These are phyloP conservation scores for Globisporangium iwayamae DNA, from an alignment of 352 stramenopile genomes.

Conservation along the genomic window DNA sequence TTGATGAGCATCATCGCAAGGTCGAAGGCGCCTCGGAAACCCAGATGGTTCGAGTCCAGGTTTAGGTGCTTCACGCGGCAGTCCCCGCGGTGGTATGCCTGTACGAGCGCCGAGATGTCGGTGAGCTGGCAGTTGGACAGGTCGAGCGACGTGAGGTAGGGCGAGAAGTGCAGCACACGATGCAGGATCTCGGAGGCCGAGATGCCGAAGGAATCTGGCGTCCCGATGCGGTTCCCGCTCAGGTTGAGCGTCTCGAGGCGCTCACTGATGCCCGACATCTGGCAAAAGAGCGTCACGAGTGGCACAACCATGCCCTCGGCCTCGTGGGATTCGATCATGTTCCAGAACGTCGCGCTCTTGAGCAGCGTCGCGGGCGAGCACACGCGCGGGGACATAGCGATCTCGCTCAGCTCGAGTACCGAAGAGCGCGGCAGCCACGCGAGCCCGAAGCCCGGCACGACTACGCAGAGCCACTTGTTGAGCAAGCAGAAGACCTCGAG, in stretches of 20 bases:
- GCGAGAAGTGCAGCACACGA: slow-evolving; percentile 54
- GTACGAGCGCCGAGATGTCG: slow-evolving; percentile 45
- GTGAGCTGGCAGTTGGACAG: slow-evolving; percentile 43
- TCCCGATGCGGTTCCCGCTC: slow-evolving; percentile 56
- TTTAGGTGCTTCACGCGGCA: slow-evolving; percentile 45
- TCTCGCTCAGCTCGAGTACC: slow-evolving; percentile 46
- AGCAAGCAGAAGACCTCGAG: slow-evolving; percentile 55
- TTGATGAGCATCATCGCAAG: slow-evolving; percentile 58
- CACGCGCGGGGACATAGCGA: slow-evolving; percentile 45
- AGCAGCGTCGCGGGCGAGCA: slow-evolving; percentile 44
- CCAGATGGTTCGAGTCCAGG: slow-evolving; percentile 52
- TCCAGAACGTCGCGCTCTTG: slow-evolving; percentile 39
- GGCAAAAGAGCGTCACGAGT: slow-evolving; percentile 47
- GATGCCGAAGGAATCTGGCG: slow-evolving; percentile 49
- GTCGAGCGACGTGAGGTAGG: slow-evolving; percentile 49
- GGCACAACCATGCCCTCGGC: slow-evolving; percentile 47
- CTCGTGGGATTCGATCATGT: slow-evolving; percentile 50
- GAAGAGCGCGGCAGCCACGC: slow-evolving; percentile 44
- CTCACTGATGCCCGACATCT: slow-evolving; percentile 51
- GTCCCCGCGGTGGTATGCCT: slow-evolving; percentile 47
- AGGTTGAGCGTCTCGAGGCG: slow-evolving; percentile 52
- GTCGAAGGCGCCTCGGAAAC: slow-evolving; percentile 52
- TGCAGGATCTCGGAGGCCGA: slow-evolving; percentile 44
- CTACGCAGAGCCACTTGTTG: slow-evolving; percentile 52
- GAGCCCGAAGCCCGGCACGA: slow-evolving; percentile 53